phyloP scores from a whole-genome alignment of 106 monocot genomes.

The Dendrobium catenatum region DNA sequence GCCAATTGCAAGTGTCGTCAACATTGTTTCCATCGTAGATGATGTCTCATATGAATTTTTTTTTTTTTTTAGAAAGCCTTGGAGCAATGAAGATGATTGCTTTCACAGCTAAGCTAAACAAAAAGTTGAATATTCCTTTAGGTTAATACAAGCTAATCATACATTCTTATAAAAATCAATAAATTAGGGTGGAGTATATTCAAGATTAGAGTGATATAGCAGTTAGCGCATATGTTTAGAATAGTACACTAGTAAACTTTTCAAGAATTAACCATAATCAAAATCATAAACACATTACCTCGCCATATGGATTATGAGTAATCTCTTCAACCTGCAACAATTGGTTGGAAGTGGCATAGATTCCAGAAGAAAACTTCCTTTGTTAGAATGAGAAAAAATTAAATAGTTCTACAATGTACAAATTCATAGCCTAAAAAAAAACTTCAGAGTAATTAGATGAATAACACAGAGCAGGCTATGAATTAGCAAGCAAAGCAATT shows the following conservation, averaged over 20 bases:
- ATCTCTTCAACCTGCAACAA: slow-evolving; percentile 79
- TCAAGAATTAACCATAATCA: neutral
- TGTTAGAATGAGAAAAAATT: neutral
- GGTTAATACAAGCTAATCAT: no score
- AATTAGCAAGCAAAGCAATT: neutral
- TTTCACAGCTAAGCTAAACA: no score
- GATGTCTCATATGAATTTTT: no score
- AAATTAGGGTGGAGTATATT: no score
- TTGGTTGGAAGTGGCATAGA: neutral
- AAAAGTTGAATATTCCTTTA: no score
- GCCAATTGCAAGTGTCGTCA: no score
- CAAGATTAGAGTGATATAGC: neutral
- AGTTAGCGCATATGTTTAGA: neutral
- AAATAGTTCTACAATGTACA: neutral
- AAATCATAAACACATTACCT: slow-evolving; percentile 42
- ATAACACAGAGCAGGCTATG: neutral
- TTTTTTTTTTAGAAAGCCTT: no score
- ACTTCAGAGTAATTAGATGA: neutral
- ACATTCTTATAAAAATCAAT: no score
- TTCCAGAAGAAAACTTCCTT: neutral
- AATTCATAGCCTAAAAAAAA: no score
- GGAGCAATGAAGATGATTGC: no score
- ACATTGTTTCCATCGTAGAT: no score
- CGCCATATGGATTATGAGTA: slow-evolving; percentile 60
- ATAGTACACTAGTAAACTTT: neutral